Percentiles rank a stretch among this genome's conserved stretches.
Conservation (phyloP, 2,329 filamentous ascomycete genomes). For the Colletotrichum musicola region DNA sequence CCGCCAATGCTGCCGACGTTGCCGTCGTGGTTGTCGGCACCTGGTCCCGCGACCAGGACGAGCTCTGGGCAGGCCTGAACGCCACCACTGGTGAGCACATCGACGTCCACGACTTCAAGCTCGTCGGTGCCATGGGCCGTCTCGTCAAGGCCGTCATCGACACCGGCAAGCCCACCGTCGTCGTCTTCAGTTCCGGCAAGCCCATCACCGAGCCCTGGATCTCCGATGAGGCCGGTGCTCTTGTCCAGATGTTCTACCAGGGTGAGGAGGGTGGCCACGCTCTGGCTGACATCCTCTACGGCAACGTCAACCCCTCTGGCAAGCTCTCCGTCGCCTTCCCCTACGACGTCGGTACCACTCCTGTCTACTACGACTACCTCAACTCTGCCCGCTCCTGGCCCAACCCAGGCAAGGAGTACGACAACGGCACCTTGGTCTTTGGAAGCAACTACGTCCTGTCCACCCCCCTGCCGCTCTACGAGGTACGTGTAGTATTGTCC, state of each 20-base stretch:
- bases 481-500: constrained; percentile 39
- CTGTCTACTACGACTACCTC: constrained; percentile 79
- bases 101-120: constrained; percentile 72
- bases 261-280: constrained; percentile 77
- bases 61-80: constrained; percentile 78
- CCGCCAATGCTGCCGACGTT: constrained; percentile 75
- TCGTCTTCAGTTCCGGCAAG: constrained; percentile 78
- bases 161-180: constrained; percentile 75
- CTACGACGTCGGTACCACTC: constrained; percentile 73
- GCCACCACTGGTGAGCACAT: constrained; percentile 83
- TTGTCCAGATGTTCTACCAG: constrained; percentile 82
- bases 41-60: constrained; percentile 79
- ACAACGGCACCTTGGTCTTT: constrained; percentile 73
- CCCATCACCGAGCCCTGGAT: constrained; percentile 82
- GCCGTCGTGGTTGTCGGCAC: constrained; percentile 81
- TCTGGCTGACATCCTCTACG: constrained; percentile 75
- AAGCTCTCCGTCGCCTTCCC: constrained; percentile 77
- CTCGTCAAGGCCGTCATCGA: constrained; percentile 76
- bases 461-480: constrained; percentile 70
- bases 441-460: constrained; percentile 75
- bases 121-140: constrained; percentile 77
- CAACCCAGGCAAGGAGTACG: constrained; percentile 64
- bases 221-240: constrained; percentile 71
- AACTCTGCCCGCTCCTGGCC: constrained; percentile 71
- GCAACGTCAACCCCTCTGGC: constrained; percentile 74